Evolutionary conservation across 2,329 filamentous ascomycete species (phyloP), one percentile per base, ranked within the genome.

Genomic region (Aureobasidium vineae): DNA sequence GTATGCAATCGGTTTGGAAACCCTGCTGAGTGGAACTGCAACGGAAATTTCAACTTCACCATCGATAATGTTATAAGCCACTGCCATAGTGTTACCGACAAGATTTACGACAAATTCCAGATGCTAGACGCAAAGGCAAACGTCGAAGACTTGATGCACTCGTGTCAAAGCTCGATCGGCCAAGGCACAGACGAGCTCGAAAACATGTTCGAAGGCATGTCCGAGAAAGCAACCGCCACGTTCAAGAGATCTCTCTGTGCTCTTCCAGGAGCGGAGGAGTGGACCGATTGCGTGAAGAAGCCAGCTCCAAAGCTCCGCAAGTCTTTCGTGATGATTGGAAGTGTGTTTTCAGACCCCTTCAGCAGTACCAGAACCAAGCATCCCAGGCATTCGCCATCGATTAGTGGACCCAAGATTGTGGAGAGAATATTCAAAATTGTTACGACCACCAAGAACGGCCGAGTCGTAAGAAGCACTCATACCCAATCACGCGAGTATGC

Each of bases 1-100:
- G 41, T 60, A 21, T 60, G 40, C 23, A 36, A 15, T 19, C 26
- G 15, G 3, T 36, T 60, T 47, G 56, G 56, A 21, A 45, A 60
- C 11, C 56, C 56, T 47, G 40, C n/a, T 28, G 56, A 16, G 1
- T 47, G 41, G 56, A 43, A 59, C 16, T 60, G 41, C 19, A 47
- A 33, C 6, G 56, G 56, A 6, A 36, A 60, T 19, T 23, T 36
- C 26, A 60, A 60, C 41, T 23, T 60, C 41, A 60, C 56, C 11
- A 47, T 60, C 28, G 28, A 47, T 2, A 47, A 60, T 60, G 56
- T 60, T 19, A 3, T 60, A 3, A 36, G 19, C 28, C 56, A 60
- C n/a, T 60, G 41, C 23, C 41, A 60, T 3, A 33, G 16, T 31
- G 41, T 41, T 40, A 41, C 41, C 10, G 56, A 47, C 23, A 36